phyloP scores from a whole-genome alignment of 2,329 filamentous ascomycete species.

The Fusarium neocosmosporiellum region DNA sequence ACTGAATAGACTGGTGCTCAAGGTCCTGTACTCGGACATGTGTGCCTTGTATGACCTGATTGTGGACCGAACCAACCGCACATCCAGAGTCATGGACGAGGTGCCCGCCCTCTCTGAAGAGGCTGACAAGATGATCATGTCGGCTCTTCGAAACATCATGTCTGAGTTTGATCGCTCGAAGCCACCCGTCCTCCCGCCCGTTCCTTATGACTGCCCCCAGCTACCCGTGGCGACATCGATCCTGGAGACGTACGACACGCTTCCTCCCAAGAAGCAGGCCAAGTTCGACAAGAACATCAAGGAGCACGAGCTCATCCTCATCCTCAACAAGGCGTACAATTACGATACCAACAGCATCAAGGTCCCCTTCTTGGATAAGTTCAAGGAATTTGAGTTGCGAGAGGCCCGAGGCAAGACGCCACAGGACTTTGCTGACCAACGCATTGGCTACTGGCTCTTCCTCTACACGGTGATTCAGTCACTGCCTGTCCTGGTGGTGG shows the following conservation, averaged over 20 bases:
- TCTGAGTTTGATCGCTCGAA: constrained; percentile 90
- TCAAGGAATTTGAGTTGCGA: constrained; percentile 76
- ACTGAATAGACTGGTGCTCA: constrained; percentile 84
- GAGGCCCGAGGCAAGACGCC: constrained; percentile 73
- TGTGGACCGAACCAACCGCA: constrained; percentile 82
- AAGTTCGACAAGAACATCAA: constrained; percentile 80
- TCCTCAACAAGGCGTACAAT: constrained; percentile 87
- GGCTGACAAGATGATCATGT: constrained; percentile 69
- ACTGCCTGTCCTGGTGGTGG: constrained; percentile 80
- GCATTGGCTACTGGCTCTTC: constrained; percentile 84
- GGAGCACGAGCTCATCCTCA: constrained; percentile 78
- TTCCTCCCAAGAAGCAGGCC: constrained; percentile 78
- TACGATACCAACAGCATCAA: constrained; percentile 71
- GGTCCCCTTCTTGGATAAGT: constrained; percentile 75
- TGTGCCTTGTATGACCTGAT: constrained; percentile 88
- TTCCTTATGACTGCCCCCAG: constrained; percentile 89
- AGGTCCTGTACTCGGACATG: constrained; percentile 86
- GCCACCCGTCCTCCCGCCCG: constrained; percentile 88
- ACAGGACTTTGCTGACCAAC: constrained; percentile 76
- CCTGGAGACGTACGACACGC: constrained; percentile 70
- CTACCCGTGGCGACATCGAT: constrained; percentile 77
- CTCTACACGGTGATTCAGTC: constrained; percentile 82
- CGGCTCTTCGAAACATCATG: constrained; percentile 81
- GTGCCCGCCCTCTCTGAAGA: constrained; percentile 66
- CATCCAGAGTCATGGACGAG: constrained; percentile 81